phyloP scores from a whole-genome alignment of 257 asterid genomes.

The Penstemon newberryi region DNA sequence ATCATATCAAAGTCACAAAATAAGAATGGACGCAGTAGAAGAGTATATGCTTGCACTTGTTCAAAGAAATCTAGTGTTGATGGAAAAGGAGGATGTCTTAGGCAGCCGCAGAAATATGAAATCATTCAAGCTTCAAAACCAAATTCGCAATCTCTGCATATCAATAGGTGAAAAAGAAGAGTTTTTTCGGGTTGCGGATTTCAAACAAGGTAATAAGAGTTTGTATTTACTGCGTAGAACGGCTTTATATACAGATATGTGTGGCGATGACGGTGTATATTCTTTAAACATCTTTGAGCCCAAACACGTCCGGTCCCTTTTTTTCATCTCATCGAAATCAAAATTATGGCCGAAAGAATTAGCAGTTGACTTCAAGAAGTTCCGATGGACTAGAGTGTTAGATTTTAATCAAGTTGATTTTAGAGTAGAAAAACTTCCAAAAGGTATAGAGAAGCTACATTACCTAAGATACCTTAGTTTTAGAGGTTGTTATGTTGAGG shows the following conservation, averaged over 20 bases:
- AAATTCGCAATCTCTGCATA: slow-evolving; percentile 20
- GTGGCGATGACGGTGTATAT: not conserved
- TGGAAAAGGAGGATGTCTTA: slow-evolving; percentile 1
- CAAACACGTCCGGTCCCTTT: slow-evolving; percentile 20
- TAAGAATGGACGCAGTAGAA: slow-evolving; percentile 5
- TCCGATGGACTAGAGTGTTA: slow-evolving; percentile 17
- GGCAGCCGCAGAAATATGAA: not conserved
- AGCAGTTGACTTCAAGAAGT: slow-evolving; percentile 4
- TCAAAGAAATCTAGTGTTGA: slow-evolving; percentile 1
- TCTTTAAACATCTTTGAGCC: not conserved
- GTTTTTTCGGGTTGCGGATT: not conserved
- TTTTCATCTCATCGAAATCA: not conserved
- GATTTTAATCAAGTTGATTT: slow-evolving; percentile 26
- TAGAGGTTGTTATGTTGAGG: slow-evolving; percentile 28
- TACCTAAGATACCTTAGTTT: slow-evolving; percentile 37
- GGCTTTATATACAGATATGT: slow-evolving; percentile 6
- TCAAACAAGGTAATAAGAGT: no score
- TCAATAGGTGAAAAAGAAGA: not conserved
- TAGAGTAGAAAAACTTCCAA: slow-evolving; percentile 5
- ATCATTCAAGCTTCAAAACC: slow-evolving; percentile 19
- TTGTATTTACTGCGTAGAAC: not conserved
- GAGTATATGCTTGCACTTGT: slow-evolving; percentile 22
- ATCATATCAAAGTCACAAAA: not conserved
- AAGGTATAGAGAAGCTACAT: slow-evolving; percentile 14
- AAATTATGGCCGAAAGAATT: not conserved